phyloP scores from a whole-genome alignment of 306 rosid species.

The Rosa rugosa region DNA sequence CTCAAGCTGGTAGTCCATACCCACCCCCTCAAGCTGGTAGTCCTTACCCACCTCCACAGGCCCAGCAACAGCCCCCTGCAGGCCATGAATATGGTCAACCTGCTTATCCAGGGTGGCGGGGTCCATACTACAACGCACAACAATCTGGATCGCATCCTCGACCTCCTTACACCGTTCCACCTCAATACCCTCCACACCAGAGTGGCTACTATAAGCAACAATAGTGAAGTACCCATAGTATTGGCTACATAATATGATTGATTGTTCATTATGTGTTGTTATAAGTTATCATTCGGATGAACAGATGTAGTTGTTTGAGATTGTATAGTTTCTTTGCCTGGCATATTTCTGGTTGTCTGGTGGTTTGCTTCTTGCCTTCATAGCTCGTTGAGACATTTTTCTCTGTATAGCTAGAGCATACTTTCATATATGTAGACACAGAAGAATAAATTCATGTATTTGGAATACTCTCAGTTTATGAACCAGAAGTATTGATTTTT shows the following conservation, averaged over 20 bases:
- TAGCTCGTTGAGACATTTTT: slow-evolving; percentile 20
- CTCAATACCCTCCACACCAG: slow-evolving; percentile 81
- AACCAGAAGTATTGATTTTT: background rate
- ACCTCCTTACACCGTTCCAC: slow-evolving; percentile 82
- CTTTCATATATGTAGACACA: background rate
- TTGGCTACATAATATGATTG: slow-evolving; percentile 12
- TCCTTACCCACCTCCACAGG: slow-evolving; percentile 65
- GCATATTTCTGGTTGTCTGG: background rate
- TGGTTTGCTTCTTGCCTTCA: slow-evolving; percentile 30
- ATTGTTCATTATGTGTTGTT: slow-evolving; percentile 35
- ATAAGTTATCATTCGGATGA: slow-evolving; percentile 9
- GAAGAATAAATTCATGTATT: background rate
- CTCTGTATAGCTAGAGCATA: slow-evolving; percentile 41
- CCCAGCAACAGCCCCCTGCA: slow-evolving; percentile 62
- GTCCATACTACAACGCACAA: slow-evolving; percentile 77
- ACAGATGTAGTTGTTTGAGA: slow-evolving; percentile 22
- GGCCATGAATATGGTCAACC: slow-evolving; percentile 91
- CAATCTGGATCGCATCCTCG: slow-evolving; percentile 71
- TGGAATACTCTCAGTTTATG: background rate
- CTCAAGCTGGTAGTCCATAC: slow-evolving; percentile 32
- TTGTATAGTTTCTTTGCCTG: slow-evolving; percentile 26
- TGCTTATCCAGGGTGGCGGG: slow-evolving; percentile 97
- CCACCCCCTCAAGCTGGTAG: slow-evolving; percentile 49
- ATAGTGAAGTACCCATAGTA: slow-evolving; percentile 27
- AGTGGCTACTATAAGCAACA: slow-evolving; percentile 84